A percentile compares a stretch with the other conserved stretches of the same genome.
phyloP scores from a whole-genome alignment of 2,329 filamentous ascomycete genomes.

The Lasiodiplodia gonubiensis region DNA sequence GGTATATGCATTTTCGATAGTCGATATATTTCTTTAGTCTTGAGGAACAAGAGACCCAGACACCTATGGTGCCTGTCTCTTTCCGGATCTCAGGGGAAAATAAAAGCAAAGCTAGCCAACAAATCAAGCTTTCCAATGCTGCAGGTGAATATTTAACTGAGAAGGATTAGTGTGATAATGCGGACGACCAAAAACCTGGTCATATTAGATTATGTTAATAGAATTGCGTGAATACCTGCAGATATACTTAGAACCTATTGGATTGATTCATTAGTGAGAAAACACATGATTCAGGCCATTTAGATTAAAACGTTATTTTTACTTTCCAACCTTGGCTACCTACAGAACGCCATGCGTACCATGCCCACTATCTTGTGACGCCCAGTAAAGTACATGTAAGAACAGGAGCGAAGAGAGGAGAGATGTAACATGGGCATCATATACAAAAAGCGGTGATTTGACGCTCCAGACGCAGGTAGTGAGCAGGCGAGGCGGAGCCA shows the following conservation, averaged over 20 bases:
- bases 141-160: too few relatives aligned
- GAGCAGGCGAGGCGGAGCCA: constrained; percentile 16
- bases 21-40: too few relatives aligned
- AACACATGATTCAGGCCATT: not conserved
- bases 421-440: constrained; percentile 7
- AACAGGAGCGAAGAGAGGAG: constrained; percentile 25
- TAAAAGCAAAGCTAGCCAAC: too few relatives aligned
- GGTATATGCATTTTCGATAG: too few relatives aligned
- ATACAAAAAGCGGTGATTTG: constrained; percentile 19
- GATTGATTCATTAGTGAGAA: not conserved
- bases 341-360: constrained; percentile 26
- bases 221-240: too few relatives aligned
- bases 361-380: constrained; percentile 29
- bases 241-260: not conserved
- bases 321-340: constrained; percentile 22
- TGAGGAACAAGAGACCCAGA: too few relatives aligned
- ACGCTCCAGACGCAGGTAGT: constrained; percentile 10
- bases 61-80: too few relatives aligned
- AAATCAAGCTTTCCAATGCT: too few relatives aligned
- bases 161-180: too few relatives aligned
- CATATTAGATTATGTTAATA: too few relatives aligned
- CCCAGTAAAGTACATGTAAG: constrained; percentile 27
- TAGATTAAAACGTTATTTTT: constrained; percentile 4
- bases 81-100: too few relatives aligned
- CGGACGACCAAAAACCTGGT: too few relatives aligned